These are phyloP conservation scores for Hypoxylon perforatum DNA, from an alignment of 495 filamentous ascomycete species.

Conservation along the genomic window DNA sequence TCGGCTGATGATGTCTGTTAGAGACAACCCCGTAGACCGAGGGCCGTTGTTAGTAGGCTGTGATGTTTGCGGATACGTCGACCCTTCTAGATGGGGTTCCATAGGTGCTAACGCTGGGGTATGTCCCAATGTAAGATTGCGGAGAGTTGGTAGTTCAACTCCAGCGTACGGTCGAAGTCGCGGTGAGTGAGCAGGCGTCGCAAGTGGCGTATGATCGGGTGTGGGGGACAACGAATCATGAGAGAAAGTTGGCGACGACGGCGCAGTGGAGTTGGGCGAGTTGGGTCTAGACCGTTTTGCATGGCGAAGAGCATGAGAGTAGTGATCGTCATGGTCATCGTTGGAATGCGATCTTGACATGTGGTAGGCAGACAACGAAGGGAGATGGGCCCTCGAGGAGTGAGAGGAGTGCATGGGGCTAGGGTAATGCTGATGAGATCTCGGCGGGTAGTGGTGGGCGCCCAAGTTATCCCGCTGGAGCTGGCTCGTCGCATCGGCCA, in stretches of 20 bases:
- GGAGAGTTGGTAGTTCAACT: slow-evolving; percentile 84
- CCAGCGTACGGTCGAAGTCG: slow-evolving; percentile 80
- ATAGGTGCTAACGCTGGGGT: slow-evolving; percentile 92
- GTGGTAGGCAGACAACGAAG: slow-evolving; percentile 85
- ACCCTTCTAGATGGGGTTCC: slow-evolving; percentile 76
- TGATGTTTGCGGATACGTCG: slow-evolving; percentile 55
- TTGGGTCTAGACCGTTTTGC: slow-evolving; percentile 90
- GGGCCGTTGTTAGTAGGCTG: slow-evolving; percentile 49
- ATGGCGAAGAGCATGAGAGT: slow-evolving; percentile 69
- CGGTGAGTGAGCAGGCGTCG: slow-evolving; percentile 95
- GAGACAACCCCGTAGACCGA: slow-evolving; percentile 72
- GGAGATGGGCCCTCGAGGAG: slow-evolving; percentile 67
- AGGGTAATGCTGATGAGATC: slow-evolving; percentile 68
- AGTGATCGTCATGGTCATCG: slow-evolving; percentile 81
- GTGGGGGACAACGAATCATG: slow-evolving; percentile 96
- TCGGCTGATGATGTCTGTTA: slow-evolving; percentile 92
- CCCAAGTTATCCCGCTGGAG: slow-evolving; percentile 79
- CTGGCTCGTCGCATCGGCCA: slow-evolving; percentile 89
- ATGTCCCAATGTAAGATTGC: slow-evolving; percentile 85
- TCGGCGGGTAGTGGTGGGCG: slow-evolving; percentile 44
- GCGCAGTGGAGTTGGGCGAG: slow-evolving; percentile 93
- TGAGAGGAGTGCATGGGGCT: slow-evolving; percentile 65
- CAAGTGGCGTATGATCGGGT: slow-evolving; percentile 94
- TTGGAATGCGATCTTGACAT: slow-evolving; percentile 95
- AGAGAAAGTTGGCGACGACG: slow-evolving; percentile 97